Conservation (phyloP, 768 basidiomycete species). For the Serendipita sp. region DNA sequence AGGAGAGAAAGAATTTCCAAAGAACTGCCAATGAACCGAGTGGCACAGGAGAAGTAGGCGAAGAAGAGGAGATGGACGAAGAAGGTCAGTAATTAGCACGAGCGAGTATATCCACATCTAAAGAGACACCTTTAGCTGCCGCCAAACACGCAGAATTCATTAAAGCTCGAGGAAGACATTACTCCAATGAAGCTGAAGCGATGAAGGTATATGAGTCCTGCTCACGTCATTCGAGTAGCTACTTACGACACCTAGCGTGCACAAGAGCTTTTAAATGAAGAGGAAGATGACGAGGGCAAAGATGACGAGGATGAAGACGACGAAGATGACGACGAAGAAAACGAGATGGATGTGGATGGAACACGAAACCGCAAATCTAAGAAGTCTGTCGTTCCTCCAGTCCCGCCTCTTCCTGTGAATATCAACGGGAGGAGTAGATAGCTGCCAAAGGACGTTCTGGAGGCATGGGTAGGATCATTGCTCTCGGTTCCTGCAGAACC, state of each 20-base stretch:
- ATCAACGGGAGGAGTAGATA: conserved; percentile 31
- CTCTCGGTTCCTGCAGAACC: too few species aligned
- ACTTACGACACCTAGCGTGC: conserved; percentile 34
- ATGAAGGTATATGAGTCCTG: conserved; percentile 49
- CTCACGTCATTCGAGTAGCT: conserved; percentile 5
- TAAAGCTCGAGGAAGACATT: conserved; percentile 65
- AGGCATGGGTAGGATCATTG: conserved; percentile 32
- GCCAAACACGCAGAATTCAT: conserved; percentile 72
- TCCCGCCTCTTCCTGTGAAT: background rate
- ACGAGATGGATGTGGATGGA: background rate
- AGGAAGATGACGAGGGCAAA: conserved; percentile 33
- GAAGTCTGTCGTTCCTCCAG: background rate
- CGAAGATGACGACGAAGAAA: conserved; percentile 8
- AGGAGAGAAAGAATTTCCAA: conserved; percentile 44
- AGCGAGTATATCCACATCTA: conserved; percentile 6
- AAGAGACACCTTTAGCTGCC: conserved; percentile 36
- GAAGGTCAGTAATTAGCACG: conserved; percentile 40
- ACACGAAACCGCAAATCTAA: conserved; percentile 37
- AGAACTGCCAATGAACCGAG: conserved; percentile 29
- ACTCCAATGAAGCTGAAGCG: conserved; percentile 81
- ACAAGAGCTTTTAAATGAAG: conserved; percentile 42
- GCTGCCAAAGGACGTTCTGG: conserved; percentile 81
- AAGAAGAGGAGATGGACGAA: conserved; percentile 75
- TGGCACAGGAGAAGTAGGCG: conserved; percentile 31
- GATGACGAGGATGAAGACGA: conserved; percentile 39